Evolutionary conservation across 1,139 yeast genomes (phyloP).

Genomic region (Blastobotrys buckinghamii): DNA sequence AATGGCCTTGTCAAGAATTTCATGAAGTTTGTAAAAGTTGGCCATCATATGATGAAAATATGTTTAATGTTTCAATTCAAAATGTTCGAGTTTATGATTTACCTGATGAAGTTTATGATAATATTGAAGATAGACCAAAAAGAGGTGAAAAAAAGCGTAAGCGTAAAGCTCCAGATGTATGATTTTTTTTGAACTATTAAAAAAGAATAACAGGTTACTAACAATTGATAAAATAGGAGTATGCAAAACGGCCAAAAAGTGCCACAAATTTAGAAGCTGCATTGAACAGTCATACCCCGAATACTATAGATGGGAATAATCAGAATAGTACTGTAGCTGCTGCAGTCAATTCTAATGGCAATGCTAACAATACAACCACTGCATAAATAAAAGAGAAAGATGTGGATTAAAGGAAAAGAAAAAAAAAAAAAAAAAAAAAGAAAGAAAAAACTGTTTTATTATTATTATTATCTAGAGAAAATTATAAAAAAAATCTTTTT

Average conservation of each 20-base stretch:
- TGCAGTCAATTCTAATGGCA: neutral
- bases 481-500: too few relatives aligned
- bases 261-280: neutral
- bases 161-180: conserved; percentile 31
- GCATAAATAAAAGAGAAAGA: neutral
- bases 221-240: neutral
- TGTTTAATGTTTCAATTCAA: conserved; percentile 57
- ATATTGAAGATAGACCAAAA: conserved; percentile 69
- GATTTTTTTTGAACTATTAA: neutral
- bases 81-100: conserved; percentile 74
- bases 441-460: too few relatives aligned
- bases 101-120: conserved; percentile 78
- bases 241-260: conserved; percentile 7
- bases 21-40: conserved; percentile 72
- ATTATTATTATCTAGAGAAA: too few relatives aligned
- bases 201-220: neutral
- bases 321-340: neutral
- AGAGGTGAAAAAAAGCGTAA: conserved; percentile 43
- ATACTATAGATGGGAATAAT: too few relatives aligned
- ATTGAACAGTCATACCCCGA: too few relatives aligned
- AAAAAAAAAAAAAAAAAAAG: neutral
- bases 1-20: conserved; percentile 87
- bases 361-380: neutral
- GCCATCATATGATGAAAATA: conserved; percentile 55
- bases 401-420: neutral